phyloP scores from a whole-genome alignment of 495 filamentous ascomycete species.

The Haplographium delicatum region DNA sequence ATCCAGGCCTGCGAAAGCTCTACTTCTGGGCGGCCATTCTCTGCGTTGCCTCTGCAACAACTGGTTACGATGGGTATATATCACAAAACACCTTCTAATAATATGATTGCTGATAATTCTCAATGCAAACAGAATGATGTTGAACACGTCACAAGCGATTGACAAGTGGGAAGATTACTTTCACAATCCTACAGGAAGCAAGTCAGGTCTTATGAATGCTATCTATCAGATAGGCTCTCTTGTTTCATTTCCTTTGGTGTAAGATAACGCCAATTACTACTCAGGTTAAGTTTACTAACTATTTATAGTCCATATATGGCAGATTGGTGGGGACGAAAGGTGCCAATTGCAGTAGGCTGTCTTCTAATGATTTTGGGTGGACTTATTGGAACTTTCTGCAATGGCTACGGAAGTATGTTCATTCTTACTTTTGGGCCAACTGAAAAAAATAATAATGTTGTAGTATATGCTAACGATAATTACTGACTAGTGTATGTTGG shows the following conservation, averaged over 20 bases:
- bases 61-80: slow-evolving; percentile 35
- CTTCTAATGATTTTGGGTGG: slow-evolving; percentile 45
- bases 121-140: slow-evolving; percentile 40
- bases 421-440: too few relatives aligned
- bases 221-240: slow-evolving; percentile 65
- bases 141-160: slow-evolving; percentile 50
- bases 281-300: slow-evolving; percentile 16
- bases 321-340: slow-evolving; percentile 39
- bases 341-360: slow-evolving; percentile 46
- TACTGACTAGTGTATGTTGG: slow-evolving; percentile 33
- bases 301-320: slow-evolving; percentile 41
- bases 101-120: neutral
- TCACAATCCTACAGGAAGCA: slow-evolving; percentile 42
- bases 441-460: too few relatives aligned
- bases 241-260: slow-evolving; percentile 59
- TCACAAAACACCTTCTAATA: neutral
- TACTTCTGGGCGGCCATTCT: slow-evolving; percentile 35
- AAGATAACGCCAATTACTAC: slow-evolving; percentile 21
- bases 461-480: slow-evolving; percentile 20
- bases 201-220: slow-evolving; percentile 59
- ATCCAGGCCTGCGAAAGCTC: slow-evolving; percentile 30
- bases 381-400: slow-evolving; percentile 40
- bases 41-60: slow-evolving; percentile 30
- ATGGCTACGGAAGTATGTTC: slow-evolving; percentile 28
- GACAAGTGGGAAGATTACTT: slow-evolving; percentile 46